Base-by-base conservation (phyloP, 768 basidiomycete species). In the Mycena rosella region DNA sequence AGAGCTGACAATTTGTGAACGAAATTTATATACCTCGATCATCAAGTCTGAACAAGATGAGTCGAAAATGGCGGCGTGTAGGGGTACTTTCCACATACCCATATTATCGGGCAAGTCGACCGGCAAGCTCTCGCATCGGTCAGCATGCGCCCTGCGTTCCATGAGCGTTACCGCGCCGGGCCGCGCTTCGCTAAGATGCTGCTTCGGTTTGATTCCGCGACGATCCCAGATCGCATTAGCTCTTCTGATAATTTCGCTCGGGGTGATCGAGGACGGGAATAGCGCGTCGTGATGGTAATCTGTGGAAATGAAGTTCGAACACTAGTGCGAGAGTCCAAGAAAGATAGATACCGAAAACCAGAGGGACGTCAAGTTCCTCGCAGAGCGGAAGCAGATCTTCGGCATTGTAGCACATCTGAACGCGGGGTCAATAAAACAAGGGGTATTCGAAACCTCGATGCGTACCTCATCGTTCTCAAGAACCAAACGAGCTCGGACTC, bases 391-490 rank as follows among this genome's bases (percentile, higher is more conserved):
- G 82, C 14, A 98, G 82, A 61, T 98, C 96, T 67, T 94, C 94
- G 0, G 93, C 91, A 57, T 88, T 94, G 78, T 96, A 98, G 74
- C 95, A 97, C 70, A 98, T 73, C 85, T 87, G 54, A 11, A 48
- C 18, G 60, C 24, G 1, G 20, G 22, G 32, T 40, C 22, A 34
- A 29, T 54, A 26, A n/a, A n/a, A n/a, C n/a, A n/a, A n/a, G n/a
- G n/a, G n/a, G n/a, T n/a, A n/a, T n/a, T n/a, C 38, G 5, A 6
- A 60, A n/a, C n/a, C n/a, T 18, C 38, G 32, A 32, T 27, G 45
- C 80, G 45, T 63, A 93, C 94, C 82, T 98, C 96, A 70, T 98
- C 96, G 67, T 98, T 98, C 79, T 98, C 96, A n/a, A 96, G 82
- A 2, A 95, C 96, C 24, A 96, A 77, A 49, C 96, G 85, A 17